A percentile compares a stretch with the other conserved stretches of the same genome.
phyloP scores from a whole-genome alignment of 106 monocot species.

The Posidonia australis region DNA sequence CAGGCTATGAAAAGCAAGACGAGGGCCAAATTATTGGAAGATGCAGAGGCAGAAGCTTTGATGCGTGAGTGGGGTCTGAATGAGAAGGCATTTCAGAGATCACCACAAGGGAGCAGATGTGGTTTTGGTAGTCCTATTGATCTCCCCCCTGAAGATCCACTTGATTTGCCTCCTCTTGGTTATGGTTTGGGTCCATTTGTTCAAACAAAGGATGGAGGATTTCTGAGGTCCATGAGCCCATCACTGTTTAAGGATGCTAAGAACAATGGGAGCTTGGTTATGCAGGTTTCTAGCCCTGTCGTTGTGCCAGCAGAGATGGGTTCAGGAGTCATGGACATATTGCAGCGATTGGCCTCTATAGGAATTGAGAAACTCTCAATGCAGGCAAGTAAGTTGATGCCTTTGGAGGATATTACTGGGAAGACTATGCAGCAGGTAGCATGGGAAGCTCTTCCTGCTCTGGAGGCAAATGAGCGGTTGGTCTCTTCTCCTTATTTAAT shows the following conservation, averaged over 20 bases:
- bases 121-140: slow-evolving; percentile 86
- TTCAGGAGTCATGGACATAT: slow-evolving; percentile 66
- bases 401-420: slow-evolving; percentile 87
- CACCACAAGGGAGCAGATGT: slow-evolving; percentile 45
- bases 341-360: slow-evolving; percentile 66
- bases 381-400: slow-evolving; percentile 92
- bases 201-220: slow-evolving; percentile 86
- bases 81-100: slow-evolving; percentile 58
- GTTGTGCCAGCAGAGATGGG: slow-evolving; percentile 99
- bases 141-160: slow-evolving; percentile 45
- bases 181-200: slow-evolving; percentile 71
- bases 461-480: slow-evolving; percentile 47
- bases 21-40: slow-evolving; percentile 67
- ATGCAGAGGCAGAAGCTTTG: slow-evolving; percentile 79
- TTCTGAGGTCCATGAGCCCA: slow-evolving; percentile 86
- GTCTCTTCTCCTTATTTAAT: background rate
- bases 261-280: slow-evolving; percentile 68
- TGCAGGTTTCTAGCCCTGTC: slow-evolving; percentile 89
- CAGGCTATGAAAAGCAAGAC: slow-evolving; percentile 32
- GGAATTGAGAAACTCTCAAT: slow-evolving; percentile 87
- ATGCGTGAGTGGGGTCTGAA: slow-evolving; percentile 77
- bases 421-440: slow-evolving; percentile 74
- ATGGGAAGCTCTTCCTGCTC: slow-evolving; percentile 57
- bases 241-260: slow-evolving; percentile 58
- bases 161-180: slow-evolving; percentile 57